Evolutionary conservation across 1,139 yeast species (phyloP).

Genomic region (Meyerozyma athensensis): DNA sequence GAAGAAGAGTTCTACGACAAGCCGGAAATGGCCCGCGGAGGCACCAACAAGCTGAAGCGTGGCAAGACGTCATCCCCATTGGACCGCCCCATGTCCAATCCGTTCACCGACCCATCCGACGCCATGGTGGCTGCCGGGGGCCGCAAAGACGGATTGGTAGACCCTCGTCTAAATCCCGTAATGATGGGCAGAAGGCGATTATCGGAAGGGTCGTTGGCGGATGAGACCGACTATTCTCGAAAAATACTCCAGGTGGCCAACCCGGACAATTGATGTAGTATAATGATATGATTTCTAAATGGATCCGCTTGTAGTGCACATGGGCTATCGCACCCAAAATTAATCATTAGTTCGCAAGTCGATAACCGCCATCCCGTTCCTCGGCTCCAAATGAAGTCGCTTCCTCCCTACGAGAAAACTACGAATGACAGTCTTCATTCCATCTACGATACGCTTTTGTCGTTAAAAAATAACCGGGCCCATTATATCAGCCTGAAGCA

Average conservation of each 20-base stretch:
- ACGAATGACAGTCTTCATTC: slow-evolving; percentile 44
- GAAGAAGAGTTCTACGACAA: slow-evolving; percentile 38
- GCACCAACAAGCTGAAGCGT: slow-evolving; percentile 24
- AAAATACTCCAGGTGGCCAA: slow-evolving; percentile 72
- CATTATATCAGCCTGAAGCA: slow-evolving; percentile 63
- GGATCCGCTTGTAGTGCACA: slow-evolving; percentile 2
- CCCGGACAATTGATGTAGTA: slow-evolving; percentile 39
- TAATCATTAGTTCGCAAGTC: neutral
- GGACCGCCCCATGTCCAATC: slow-evolving; percentile 47
- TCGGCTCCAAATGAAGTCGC: slow-evolving; percentile 6
- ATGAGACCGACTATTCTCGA: slow-evolving; percentile 71
- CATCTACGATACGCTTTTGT: slow-evolving; percentile 47
- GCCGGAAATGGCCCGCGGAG: slow-evolving; percentile 23
- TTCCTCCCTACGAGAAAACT: slow-evolving; percentile 41
- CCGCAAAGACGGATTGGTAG: slow-evolving; percentile 19
- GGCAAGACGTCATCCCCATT: slow-evolving; percentile 18
- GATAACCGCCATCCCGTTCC: neutral
- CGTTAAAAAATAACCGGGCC: slow-evolving; percentile 60
- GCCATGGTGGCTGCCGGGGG: slow-evolving; percentile 24
- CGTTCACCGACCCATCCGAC: slow-evolving; percentile 57
- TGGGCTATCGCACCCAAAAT: neutral
- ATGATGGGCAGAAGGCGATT: slow-evolving; percentile 72
- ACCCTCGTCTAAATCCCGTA: slow-evolving; percentile 60
- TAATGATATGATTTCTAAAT: slow-evolving; percentile 1
- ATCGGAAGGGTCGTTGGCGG: slow-evolving; percentile 73